Evolutionary conservation across 2,329 filamentous ascomycete genomes (phyloP).

Genomic region (Calcarisporium arbuscula): DNA sequence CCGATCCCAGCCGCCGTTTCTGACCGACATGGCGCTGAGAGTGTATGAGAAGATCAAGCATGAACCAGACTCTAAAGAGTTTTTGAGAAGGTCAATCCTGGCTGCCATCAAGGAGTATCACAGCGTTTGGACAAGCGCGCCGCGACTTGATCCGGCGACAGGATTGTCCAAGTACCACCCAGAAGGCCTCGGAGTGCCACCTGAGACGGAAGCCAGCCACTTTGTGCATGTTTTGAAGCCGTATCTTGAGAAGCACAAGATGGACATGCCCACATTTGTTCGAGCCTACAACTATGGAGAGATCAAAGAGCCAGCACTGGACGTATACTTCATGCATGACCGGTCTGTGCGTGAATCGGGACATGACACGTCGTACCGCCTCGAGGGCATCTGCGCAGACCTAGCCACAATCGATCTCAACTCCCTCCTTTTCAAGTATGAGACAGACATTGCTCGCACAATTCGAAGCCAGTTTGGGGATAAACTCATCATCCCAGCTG

Average conservation of each 20-base stretch:
- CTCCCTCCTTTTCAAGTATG: conserved; percentile 93
- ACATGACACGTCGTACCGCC: conserved; percentile 90
- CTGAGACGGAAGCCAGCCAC: conserved; percentile 83
- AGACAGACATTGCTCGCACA: conserved; percentile 81
- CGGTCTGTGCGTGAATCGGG: conserved; percentile 93
- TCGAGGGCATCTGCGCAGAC: conserved; percentile 82
- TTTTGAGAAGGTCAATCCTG: conserved; percentile 71
- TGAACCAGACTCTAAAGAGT: conserved; percentile 72
- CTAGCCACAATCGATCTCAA: conserved; percentile 93
- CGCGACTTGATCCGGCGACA: conserved; percentile 69
- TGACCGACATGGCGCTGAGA: conserved; percentile 93
- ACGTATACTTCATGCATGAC: conserved; percentile 94
- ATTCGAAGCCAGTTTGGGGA: conserved; percentile 84
- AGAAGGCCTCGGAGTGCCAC: conserved; percentile 77
- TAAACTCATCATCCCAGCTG: conserved; percentile 70
- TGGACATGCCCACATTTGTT: conserved; percentile 81
- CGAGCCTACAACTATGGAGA: conserved; percentile 75
- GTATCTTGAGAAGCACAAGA: conserved; percentile 75
- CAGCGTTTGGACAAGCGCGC: conserved; percentile 76
- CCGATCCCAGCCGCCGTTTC: conserved; percentile 90
- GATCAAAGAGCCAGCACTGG: conserved; percentile 78
- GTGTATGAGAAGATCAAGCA: conserved; percentile 92
- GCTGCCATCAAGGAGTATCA: conserved; percentile 97
- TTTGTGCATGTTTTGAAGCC: conserved; percentile 79
- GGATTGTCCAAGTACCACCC: conserved; percentile 82